Percentiles rank a stretch among this genome's conserved stretches.
These are phyloP conservation scores for Leccinellum albellum DNA, from an alignment of 768 basidiomycete species.

Conservation along the genomic window DNA sequence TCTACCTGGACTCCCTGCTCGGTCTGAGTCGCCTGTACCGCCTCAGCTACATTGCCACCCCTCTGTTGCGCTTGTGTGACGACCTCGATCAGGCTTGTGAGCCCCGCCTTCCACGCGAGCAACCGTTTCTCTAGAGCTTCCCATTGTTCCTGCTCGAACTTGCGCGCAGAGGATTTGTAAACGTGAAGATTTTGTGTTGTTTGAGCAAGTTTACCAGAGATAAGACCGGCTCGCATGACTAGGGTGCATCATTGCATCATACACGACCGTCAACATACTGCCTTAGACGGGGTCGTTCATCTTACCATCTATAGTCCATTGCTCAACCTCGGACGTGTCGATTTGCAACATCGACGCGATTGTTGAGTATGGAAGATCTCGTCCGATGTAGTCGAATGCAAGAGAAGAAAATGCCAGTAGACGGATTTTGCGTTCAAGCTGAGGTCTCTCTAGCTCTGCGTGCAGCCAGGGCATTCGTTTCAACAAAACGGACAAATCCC, in stretches of 20 bases:
- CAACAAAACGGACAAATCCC: background rate
- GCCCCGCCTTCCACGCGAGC: conserved; percentile 71
- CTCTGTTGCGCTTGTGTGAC: conserved; percentile 53
- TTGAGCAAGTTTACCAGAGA: conserved; percentile 83
- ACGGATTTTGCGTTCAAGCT: conserved; percentile 76
- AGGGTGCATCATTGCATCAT: background rate
- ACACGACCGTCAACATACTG: background rate
- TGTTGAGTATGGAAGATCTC: conserved; percentile 65
- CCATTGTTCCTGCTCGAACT: conserved; percentile 80
- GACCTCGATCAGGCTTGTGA: conserved; percentile 67
- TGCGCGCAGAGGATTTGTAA: conserved; percentile 67
- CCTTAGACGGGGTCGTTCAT: background rate
- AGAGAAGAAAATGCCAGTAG: conserved; percentile 73
- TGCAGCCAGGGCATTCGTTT: background rate
- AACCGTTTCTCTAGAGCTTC: conserved; percentile 69
- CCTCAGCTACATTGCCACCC: conserved; percentile 21
- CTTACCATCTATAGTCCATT: conserved; percentile 84
- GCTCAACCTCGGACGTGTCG: conserved; percentile 64
- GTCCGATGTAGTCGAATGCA: conserved; percentile 72
- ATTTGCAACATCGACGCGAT: conserved; percentile 69
- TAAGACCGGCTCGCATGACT: conserved; percentile 79
- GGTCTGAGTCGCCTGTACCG: conserved; percentile 19
- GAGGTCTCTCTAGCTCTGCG: conserved; percentile 51
- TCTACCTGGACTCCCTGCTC: conserved; percentile 24
- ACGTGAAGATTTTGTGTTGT: conserved; percentile 69